phyloP scores from a whole-genome alignment of 495 filamentous ascomycete genomes.

The Aspergillus nanangensis region DNA sequence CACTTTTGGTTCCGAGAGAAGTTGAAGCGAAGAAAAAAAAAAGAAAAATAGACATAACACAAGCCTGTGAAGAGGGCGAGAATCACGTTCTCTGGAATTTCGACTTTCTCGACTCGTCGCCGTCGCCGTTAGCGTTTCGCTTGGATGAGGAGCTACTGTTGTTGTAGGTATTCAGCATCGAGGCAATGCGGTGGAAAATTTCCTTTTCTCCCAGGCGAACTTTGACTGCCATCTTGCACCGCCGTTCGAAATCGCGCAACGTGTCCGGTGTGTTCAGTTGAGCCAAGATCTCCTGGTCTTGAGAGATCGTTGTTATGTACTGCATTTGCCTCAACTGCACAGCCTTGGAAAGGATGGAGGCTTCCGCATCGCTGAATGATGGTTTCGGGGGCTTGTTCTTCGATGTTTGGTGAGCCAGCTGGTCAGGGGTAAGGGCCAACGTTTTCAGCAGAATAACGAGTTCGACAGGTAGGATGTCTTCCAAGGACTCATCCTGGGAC shows the following conservation, averaged over 20 bases:
- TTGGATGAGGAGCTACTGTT: slow-evolving; percentile 8
- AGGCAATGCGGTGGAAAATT: slow-evolving; percentile 50
- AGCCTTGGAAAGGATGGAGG: slow-evolving; percentile 25
- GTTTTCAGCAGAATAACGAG: slow-evolving; percentile 45
- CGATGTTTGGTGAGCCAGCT: slow-evolving; percentile 28
- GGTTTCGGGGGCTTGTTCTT: slow-evolving; percentile 48
- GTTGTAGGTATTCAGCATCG: slow-evolving; percentile 25
- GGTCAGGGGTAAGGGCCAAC: slow-evolving; percentile 37
- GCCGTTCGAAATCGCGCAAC: slow-evolving; percentile 23
- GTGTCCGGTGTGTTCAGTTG: slow-evolving; percentile 22
- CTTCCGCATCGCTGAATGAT: slow-evolving; percentile 20
- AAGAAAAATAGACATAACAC: slow-evolving; percentile 15
- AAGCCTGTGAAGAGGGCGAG: neutral
- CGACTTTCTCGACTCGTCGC: slow-evolving; percentile 28
- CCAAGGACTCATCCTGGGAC: slow-evolving; percentile 25
- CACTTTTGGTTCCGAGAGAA: slow-evolving; percentile 13
- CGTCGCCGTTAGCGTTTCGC: slow-evolving; percentile 16
- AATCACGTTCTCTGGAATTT: slow-evolving; percentile 36
- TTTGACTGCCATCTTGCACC: slow-evolving; percentile 64
- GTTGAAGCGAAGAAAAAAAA: slow-evolving; percentile 23
- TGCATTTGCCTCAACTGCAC: slow-evolving; percentile 29
- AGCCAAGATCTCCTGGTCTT: slow-evolving; percentile 55
- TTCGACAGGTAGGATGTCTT: slow-evolving; percentile 42
- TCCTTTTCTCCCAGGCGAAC: slow-evolving; percentile 80
- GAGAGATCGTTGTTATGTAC: slow-evolving; percentile 59